Conservation (phyloP, 768 basidiomycete species). For the Mycena vulgaris region DNA sequence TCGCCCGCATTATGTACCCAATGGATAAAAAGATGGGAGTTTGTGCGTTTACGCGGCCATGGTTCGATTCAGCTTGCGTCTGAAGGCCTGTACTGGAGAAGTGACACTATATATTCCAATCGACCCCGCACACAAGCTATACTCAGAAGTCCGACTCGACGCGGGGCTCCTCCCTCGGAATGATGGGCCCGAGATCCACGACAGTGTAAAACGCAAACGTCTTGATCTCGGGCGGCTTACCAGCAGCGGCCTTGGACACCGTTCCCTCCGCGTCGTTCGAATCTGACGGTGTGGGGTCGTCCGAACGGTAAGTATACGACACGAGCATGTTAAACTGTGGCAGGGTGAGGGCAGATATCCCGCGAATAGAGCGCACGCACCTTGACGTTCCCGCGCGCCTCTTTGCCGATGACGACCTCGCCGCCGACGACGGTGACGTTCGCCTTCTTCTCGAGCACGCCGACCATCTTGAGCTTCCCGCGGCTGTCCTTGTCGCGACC, state of each 20-base stretch:
- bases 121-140: not conserved
- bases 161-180: slow-evolving; percentile 69
- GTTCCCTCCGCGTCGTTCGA: slow-evolving; percentile 61
- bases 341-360: too few species aligned
- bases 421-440: slow-evolving; percentile 93
- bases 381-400: slow-evolving; percentile 83
- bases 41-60: too few species aligned
- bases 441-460: slow-evolving; percentile 89
- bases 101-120: too few species aligned
- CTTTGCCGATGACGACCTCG: slow-evolving; percentile 88
- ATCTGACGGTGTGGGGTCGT: slow-evolving; percentile 82
- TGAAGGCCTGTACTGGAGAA: too few species aligned
- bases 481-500: slow-evolving; percentile 53
- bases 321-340: slow-evolving; percentile 94
- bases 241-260: slow-evolving; percentile 54
- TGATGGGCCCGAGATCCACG: slow-evolving; percentile 82
- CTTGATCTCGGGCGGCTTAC: slow-evolving; percentile 79
- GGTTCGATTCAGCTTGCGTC: too few species aligned
- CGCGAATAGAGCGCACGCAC: slow-evolving; percentile 55
- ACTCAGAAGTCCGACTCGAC: slow-evolving; percentile 44
- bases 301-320: slow-evolving; percentile 93
- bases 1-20: too few species aligned
- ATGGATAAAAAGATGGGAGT: too few species aligned
- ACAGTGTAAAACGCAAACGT: slow-evolving; percentile 93
- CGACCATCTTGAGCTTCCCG: slow-evolving; percentile 73